Evolutionary conservation across 768 basidiomycete species (phyloP), one percentile per base, ranked within the genome.

Genomic region (Amylocystis lapponica): DNA sequence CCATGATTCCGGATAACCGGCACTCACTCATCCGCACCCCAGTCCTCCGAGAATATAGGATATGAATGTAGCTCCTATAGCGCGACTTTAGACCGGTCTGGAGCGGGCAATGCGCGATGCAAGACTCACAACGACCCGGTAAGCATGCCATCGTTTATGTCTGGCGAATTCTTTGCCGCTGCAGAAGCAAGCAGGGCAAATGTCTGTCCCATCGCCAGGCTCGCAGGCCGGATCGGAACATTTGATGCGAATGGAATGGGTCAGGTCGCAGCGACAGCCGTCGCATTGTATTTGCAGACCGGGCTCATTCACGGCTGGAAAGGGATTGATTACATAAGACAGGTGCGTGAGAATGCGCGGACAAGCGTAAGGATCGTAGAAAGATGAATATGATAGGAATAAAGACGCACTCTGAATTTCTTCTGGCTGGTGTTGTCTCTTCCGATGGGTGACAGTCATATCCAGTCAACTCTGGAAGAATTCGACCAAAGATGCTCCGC

Each of bases 11-110:
- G 3, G 22, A 25, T 31, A n/a, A n/a, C 32, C 36, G 25, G 20
- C 4, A 69, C 82, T 64, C 54, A 92, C 90, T 99, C 95, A 63
- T 98, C 95, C 8, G 94, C 95, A 29, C 93, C 95, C 96, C 95
- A 98, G 61, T 95, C 91, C 43, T 85, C 81, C 7, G 83, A 75
- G 56, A 96, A 95, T 56, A 99, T 96, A 3, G 95, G 96, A 64
- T 94, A 90, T 7, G 95, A 92, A 61, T 96, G 91, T 56, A 94
- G 76, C 68, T 96, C 94, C 93, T 94, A 59, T 10, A 41, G 7
- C 5, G 26, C 36, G 25, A 37, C 22, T 23, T 10, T 19, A 34
- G 16, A 17, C 34, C 11, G 34, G 9, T 8, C 9, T 38, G 23
- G 26, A 8, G n/a, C n/a, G n/a, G n/a, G n/a, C n/a, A n/a, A n/a